Evolutionary conservation across 2,329 filamentous ascomycete genomes (phyloP).

Genomic region (Neopestalotiopsis sp.): DNA sequence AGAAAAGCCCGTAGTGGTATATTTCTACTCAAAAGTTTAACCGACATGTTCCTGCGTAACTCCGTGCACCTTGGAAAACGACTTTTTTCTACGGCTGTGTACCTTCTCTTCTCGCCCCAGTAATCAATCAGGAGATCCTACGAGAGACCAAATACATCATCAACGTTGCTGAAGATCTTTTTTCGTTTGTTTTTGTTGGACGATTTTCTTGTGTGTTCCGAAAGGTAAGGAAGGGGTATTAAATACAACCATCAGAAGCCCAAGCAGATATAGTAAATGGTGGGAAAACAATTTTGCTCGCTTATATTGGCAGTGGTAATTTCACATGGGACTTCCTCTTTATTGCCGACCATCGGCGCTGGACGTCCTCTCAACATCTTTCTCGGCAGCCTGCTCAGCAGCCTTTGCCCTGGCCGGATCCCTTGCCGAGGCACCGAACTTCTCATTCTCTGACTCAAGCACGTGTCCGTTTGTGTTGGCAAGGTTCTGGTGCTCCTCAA

Average conservation of each 20-base stretch:
- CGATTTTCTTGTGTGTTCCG: not conserved
- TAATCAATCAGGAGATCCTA: not conserved
- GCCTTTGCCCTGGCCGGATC: conserved; percentile 30
- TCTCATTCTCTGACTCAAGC: conserved; percentile 43
- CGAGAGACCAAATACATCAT: not conserved
- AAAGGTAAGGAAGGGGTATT: not conserved
- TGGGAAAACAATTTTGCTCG: not conserved
- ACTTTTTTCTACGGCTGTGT: not conserved
- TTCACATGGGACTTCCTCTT: not conserved
- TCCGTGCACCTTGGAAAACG: not conserved
- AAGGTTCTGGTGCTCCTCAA: conserved; percentile 72
- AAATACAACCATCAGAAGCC: not conserved
- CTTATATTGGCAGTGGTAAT: not conserved
- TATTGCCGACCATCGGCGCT: not conserved
- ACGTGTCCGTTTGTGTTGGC: conserved; percentile 58
- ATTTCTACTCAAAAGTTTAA: not conserved
- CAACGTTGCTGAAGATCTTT: not conserved
- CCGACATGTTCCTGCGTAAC: not conserved
- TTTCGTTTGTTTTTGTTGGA: not conserved
- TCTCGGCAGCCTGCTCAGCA: conserved; percentile 23
- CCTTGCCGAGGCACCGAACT: conserved; percentile 33
- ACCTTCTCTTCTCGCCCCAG: not conserved
- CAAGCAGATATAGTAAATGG: not conserved
- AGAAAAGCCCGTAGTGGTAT: not conserved
- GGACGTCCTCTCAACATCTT: conserved; percentile 2